Evolutionary conservation across 1,139 yeast species (phyloP), one percentile per base, ranked within the genome.

Genomic region (Tardiomyces digboiensis): DNA sequence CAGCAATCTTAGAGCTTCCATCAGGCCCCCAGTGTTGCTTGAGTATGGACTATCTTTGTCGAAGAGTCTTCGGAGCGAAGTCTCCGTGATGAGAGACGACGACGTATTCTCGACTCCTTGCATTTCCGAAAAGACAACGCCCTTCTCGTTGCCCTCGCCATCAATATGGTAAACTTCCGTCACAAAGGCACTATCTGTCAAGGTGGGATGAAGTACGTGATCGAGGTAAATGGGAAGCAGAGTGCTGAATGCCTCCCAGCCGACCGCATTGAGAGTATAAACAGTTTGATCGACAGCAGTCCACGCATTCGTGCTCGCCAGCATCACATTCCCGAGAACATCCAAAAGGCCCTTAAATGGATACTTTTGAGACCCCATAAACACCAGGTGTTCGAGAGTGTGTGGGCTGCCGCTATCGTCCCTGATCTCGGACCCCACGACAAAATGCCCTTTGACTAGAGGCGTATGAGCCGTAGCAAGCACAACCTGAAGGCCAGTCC

Each of bases 51-150:
- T 47, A 4, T 73, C 67, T 13, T 70, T 59, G 2, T 72, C 67
- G 55, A 78, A 88, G 51, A 88, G 60, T 1, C 75, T 58, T 56
- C 81, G 74, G 58, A 84, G 86, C 57, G 80, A 67, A 46, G 76
- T 77, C 51, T 80, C 65, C 52, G 73, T 73, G n/a, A 85, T 65
- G 22, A 86, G 67, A 51, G 80, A 83, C 76, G 82, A 80, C 14
- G 89, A 74, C 51, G 82, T 85, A 54, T 78, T 77, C 61, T 88
- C 95, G 45, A 84, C 81, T 16, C 89, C 97, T 60, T 88, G 97
- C 97, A 93, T 93, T 65, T 93, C 99, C 47, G 94, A 83, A 61
- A 84, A 93, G 2, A 93, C 98, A 36, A 93, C 98, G 50, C 99
- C 99, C 59, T 87, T 87, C 56, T 93, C 98, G 50, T 82, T 80